Conservation (phyloP, 306 rosid genomes). For the Quercus engelmannii region DNA sequence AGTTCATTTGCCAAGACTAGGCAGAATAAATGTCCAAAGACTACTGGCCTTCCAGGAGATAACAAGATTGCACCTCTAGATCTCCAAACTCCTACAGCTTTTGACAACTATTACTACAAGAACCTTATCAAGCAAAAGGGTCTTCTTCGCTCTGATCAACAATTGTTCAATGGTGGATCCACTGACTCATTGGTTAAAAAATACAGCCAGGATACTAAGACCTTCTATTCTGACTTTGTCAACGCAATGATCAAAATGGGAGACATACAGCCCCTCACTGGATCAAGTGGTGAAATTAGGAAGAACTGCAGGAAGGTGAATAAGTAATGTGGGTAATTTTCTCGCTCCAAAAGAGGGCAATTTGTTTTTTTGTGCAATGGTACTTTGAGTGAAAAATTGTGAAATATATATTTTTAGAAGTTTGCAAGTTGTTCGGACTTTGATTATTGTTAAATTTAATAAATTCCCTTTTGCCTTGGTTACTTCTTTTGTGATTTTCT, state of each 20-base stretch:
- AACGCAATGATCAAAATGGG: constrained; percentile 82
- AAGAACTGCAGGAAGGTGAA: constrained; percentile 54
- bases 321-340: neutral
- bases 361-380: no score
- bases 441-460: no score
- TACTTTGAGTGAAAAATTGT: no score
- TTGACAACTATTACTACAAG: constrained; percentile 63
- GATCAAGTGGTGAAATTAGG: constrained; percentile 72
- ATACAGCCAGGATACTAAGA: constrained; percentile 26
- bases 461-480: no score
- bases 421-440: no score
- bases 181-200: constrained; percentile 55
- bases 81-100: constrained; percentile 37
- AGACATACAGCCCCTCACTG: constrained; percentile 59
- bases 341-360: no score
- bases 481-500: no score
- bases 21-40: constrained; percentile 42
- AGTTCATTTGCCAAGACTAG: constrained; percentile 46
- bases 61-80: constrained; percentile 52
- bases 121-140: constrained; percentile 60
- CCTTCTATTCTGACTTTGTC: constrained; percentile 51
- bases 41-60: constrained; percentile 42
- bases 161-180: constrained; percentile 60
- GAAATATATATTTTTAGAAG: no score
- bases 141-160: constrained; percentile 74